phyloP scores from a whole-genome alignment of 1,284 basidiomycete genomes.

The Cronartium quercuum region DNA sequence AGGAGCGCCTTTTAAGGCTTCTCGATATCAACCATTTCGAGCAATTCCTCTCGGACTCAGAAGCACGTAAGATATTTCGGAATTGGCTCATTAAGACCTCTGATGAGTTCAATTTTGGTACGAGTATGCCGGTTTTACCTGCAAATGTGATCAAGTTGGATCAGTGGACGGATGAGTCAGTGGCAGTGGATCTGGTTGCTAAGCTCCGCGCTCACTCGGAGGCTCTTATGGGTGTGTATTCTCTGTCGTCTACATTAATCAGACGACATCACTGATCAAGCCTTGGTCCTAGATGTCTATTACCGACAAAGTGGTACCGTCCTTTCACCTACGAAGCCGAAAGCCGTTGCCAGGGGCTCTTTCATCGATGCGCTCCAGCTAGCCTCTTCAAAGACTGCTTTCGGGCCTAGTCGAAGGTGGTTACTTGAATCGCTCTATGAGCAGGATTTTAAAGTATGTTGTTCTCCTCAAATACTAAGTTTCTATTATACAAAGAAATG shows the following conservation, averaged over 20 bases:
- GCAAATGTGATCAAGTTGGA: not conserved
- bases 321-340: not conserved
- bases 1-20: conserved; percentile 4
- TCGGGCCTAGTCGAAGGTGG: conserved; percentile 7
- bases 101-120: not conserved
- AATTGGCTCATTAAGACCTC: conserved; percentile 9
- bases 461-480: not conserved
- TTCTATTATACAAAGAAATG: no score
- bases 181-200: not conserved
- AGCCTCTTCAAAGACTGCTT: not conserved
- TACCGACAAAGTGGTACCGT: not conserved
- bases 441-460: conserved; percentile 19
- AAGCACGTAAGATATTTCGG: conserved; percentile 11
- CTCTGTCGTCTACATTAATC: not conserved
- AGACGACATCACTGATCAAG: not conserved
- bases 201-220: not conserved
- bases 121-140: not conserved
- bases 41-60: conserved; percentile 10
- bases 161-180: conserved; percentile 30
- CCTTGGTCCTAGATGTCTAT: not conserved
- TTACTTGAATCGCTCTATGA: conserved; percentile 27
- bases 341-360: not conserved
- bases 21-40: conserved; percentile 13
- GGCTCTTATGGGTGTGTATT: not conserved
- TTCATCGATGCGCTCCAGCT: not conserved